Conservation (phyloP, 768 basidiomycete species). For the Auriculariales sp. region DNA sequence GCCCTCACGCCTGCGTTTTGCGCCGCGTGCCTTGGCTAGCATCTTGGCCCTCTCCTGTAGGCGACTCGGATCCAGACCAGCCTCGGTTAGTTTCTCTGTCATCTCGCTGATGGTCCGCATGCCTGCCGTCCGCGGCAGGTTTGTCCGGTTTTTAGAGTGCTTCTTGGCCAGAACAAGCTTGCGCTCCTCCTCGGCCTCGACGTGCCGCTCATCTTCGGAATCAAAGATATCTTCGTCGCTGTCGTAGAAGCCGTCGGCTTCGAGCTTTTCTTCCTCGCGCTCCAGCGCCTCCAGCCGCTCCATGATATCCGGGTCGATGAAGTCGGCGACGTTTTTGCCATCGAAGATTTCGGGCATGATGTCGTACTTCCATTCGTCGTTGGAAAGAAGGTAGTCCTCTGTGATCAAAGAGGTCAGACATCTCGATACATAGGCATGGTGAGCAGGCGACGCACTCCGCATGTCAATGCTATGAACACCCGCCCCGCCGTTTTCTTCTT, state of each 20-base stretch:
- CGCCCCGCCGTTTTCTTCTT: constrained; percentile 75
- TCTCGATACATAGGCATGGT: background rate
- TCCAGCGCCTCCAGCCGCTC: constrained; percentile 96
- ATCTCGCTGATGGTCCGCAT: constrained; percentile 58
- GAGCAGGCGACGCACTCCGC: constrained; percentile 38
- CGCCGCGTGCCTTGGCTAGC: constrained; percentile 54
- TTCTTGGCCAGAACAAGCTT: constrained; percentile 49
- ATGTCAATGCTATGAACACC: constrained; percentile 86
- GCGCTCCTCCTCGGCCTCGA: constrained; percentile 41
- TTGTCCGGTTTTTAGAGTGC: constrained; percentile 70
- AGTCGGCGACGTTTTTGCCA: constrained; percentile 98
- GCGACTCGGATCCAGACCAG: constrained; percentile 76
- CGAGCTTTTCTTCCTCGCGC: constrained; percentile 87
- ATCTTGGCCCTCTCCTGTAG: constrained; percentile 81
- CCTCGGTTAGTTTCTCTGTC: constrained; percentile 65
- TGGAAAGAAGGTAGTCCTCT: constrained; percentile 84
- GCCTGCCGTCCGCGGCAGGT: constrained; percentile 55
- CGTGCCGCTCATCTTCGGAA: constrained; percentile 67
- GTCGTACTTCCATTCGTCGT: constrained; percentile 92
- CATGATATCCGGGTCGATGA: constrained; percentile 92
- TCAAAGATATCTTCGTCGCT: constrained; percentile 65
- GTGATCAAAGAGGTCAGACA: constrained; percentile 9
- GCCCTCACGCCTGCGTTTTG: constrained; percentile 51
- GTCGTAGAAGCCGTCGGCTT: constrained; percentile 91
- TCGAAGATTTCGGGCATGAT: constrained; percentile 97